Evolutionary conservation across 2,329 filamentous ascomycete genomes (phyloP), one percentile per base, ranked within the genome.

Genomic region (Cadophora malorum): DNA sequence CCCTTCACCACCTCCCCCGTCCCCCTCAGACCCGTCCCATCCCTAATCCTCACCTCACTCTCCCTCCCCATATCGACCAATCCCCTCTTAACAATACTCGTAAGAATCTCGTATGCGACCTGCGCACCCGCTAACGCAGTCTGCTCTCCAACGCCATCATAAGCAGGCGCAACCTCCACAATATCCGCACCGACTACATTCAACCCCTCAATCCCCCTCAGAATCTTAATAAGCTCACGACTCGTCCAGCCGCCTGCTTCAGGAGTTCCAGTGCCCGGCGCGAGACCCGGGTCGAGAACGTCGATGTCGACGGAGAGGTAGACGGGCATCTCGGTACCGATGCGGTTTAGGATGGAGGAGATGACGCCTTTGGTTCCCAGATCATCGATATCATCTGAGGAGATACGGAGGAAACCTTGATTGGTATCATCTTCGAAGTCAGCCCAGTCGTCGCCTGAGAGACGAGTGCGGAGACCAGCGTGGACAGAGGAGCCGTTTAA

Each of bases 211-310:
- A 97, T 86, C 0, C 92, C 93, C 38, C 93, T 84, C 77, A 97
- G 80, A 67, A 97, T 93, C 14, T 91, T 84, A 71, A 97, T 95
- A 73, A 97, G 83, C 82, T 97, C 94, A 63, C 94, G 84, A 23
- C 91, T 96, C 6, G 92, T 96, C 94, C 94, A 97, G 47, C 94
- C 94, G 67, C 94, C 94, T 0, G 93, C 91, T 81, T 97, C 94
- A 0, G 94, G 94, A 0, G 94, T 97, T 0, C 94, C 94, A 0
- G 93, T 97, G 1, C 91, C 92, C 0, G 93, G 92, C 1, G 88
- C 88, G 61, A 80, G 66, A 0, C 81, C 90, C 0, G 92, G 92
- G 77, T 95, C 91, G 58, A 95, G 82, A 0, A 94, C 91, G 78
- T 95, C 92, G 72, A 94, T 94, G 76, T 95, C 92, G 19, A 95